Conservation (phyloP, 1,284 basidiomycete species). For the Lentinus polychrous region DNA sequence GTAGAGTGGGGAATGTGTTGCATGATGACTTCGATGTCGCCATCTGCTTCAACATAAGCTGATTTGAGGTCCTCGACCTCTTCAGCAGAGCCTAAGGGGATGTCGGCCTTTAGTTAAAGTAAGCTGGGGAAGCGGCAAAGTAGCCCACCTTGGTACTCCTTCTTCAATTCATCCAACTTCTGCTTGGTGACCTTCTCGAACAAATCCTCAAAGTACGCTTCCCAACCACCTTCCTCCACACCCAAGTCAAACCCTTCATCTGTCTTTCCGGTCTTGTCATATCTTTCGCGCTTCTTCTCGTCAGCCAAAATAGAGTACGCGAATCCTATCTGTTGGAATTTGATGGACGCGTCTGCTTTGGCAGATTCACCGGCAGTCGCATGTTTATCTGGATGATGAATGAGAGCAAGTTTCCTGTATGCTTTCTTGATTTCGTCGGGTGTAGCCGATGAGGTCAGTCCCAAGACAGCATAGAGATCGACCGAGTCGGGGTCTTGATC, state of each 20-base stretch:
- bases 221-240: constrained; percentile 85
- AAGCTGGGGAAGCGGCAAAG: background rate
- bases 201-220: constrained; percentile 84
- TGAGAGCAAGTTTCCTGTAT: constrained; percentile 79
- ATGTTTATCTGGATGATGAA: constrained; percentile 88
- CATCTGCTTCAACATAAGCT: constrained; percentile 64
- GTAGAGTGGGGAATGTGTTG: constrained; percentile 80
- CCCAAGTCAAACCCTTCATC: constrained; percentile 70
- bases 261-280: constrained; percentile 81
- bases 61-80: constrained; percentile 72
- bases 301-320: constrained; percentile 85
- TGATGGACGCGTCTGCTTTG: constrained; percentile 56
- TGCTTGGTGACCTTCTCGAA: constrained; percentile 83
- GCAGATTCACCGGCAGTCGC: constrained; percentile 49
- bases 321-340: constrained; percentile 89
- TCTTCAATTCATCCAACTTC: constrained; percentile 86
- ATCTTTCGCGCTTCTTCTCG: constrained; percentile 64
- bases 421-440: constrained; percentile 72
- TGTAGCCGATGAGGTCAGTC: constrained; percentile 45
- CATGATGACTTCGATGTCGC: constrained; percentile 77
- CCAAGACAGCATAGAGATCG: constrained; percentile 73
- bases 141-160: constrained; percentile 78
- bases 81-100: constrained; percentile 68
- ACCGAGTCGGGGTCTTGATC: constrained; percentile 46
- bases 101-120: background rate